phyloP scores from a whole-genome alignment of 2,329 filamentous ascomycete genomes.

The Epichloe coenophiala region DNA sequence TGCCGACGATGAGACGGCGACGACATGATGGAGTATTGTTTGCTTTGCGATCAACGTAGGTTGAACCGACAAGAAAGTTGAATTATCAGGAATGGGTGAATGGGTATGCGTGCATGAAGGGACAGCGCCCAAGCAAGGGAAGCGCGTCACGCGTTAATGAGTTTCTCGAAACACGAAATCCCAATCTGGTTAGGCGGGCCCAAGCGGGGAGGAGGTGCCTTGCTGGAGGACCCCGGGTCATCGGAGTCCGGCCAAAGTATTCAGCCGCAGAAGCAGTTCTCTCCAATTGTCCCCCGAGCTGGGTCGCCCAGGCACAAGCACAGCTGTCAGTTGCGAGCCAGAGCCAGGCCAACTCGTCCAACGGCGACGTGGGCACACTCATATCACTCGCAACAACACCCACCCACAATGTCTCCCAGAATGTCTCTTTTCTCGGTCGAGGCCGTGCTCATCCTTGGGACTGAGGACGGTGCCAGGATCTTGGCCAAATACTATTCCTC shows the following conservation, averaged over 20 bases:
- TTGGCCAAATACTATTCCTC: conserved; percentile 82
- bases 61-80: not conserved
- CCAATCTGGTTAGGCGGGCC: not conserved
- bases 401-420: conserved; percentile 50
- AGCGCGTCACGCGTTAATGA: conserved; percentile 4
- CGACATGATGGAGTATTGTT: conserved; percentile 22
- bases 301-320: no score
- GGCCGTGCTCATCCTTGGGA: conserved; percentile 65
- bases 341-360: not conserved
- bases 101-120: not conserved
- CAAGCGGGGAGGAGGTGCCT: not conserved
- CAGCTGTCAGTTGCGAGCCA: not conserved
- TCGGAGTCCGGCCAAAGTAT: conserved; percentile 2
- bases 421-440: conserved; percentile 67
- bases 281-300: no score
- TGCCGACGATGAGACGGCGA: conserved; percentile 32
- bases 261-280: not conserved
- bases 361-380: not conserved
- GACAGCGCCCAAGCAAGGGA: not conserved
- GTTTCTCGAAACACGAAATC: not conserved
- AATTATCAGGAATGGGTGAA: not conserved
- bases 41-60: not conserved
- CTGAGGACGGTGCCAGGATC: conserved; percentile 81
- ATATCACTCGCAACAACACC: conserved; percentile 2
- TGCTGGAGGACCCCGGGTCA: not conserved